Percentiles rank a stretch among this genome's conserved stretches.
These are phyloP conservation scores for Lablab purpureus DNA, from an alignment of 306 rosid genomes.

Conservation along the genomic window DNA sequence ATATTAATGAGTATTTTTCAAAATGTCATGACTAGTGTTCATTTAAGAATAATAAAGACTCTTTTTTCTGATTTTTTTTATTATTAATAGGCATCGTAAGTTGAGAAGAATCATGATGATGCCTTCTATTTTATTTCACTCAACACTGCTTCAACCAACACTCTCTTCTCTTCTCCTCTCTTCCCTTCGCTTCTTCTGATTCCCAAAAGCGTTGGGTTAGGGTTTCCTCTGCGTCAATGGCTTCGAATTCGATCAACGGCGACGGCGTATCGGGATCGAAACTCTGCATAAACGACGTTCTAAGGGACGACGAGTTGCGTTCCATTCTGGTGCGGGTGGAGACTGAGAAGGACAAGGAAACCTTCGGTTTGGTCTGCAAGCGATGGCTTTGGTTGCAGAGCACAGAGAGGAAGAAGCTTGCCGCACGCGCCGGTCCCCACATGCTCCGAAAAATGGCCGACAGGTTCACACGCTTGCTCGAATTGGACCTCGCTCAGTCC, in stretches of 20 bases:
- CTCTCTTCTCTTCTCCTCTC: too few relatives aligned
- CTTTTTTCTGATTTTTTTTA: too few relatives aligned
- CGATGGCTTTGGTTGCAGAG: conserved; percentile 94
- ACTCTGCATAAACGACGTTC: conserved; percentile 66
- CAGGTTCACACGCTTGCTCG: conserved; percentile 74
- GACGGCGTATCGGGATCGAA: conserved; percentile 33
- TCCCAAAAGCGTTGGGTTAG: conserved; percentile 37
- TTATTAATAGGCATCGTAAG: too few relatives aligned
- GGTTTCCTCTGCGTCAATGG: conserved; percentile 55
- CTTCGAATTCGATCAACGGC: conserved; percentile 39
- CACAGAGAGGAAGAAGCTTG: conserved; percentile 85
- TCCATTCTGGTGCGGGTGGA: conserved; percentile 68
- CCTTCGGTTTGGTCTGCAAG: conserved; percentile 86
- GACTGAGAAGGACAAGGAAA: conserved; percentile 75
- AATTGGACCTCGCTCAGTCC: conserved; percentile 91
- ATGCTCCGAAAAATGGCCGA: conserved; percentile 88
- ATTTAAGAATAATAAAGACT: too few relatives aligned
- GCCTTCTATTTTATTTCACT: too few relatives aligned
- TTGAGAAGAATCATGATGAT: too few relatives aligned
- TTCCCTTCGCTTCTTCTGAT: too few relatives aligned
- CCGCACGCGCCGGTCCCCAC: conserved; percentile 91
- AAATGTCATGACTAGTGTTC: too few relatives aligned
- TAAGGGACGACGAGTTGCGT: conserved; percentile 89
- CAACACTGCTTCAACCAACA: too few relatives aligned
- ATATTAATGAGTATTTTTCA: too few relatives aligned